Percentiles rank a stretch among this genome's conserved stretches.
Evolutionary conservation across 768 basidiomycete species (phyloP).

Genomic region (Hygrophorus pudorinus): DNA sequence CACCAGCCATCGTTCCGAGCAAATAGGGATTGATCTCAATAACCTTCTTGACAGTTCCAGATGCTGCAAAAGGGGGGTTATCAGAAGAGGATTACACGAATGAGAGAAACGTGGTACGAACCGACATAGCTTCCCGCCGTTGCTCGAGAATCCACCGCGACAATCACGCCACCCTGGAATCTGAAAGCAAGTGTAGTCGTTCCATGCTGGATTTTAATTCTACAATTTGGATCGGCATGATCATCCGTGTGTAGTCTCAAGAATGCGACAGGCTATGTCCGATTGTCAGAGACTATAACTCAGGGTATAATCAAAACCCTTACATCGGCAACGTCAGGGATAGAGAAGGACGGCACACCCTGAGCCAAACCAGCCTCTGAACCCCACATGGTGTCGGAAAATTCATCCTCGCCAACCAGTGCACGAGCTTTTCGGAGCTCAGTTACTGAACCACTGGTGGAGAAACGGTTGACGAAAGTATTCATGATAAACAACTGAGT

Average conservation of each 20-base stretch:
- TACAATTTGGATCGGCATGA: conserved; percentile 86
- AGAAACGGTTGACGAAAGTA: conserved; percentile 54
- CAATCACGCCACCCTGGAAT: conserved; percentile 94
- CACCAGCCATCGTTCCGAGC: conserved; percentile 99
- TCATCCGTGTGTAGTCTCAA: conserved; percentile 92
- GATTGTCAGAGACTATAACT: conserved; percentile 5
- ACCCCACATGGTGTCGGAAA: conserved; percentile 69
- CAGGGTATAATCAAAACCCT: conserved; percentile 20
- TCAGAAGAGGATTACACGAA: not conserved
- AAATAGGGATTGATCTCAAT: conserved; percentile 99
- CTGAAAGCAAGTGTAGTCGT: conserved; percentile 97
- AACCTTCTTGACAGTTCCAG: conserved; percentile 97
- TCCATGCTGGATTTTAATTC: conserved; percentile 97
- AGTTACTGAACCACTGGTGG: conserved; percentile 40
- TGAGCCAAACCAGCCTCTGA: conserved; percentile 68
- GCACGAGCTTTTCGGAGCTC: conserved; percentile 40
- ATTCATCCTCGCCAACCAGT: conserved; percentile 51
- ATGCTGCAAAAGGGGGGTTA: conserved; percentile 43
- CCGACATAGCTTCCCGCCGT: conserved; percentile 97
- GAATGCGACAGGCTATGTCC: conserved; percentile 74
- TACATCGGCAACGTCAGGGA: conserved; percentile 73
- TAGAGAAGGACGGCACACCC: conserved; percentile 60
- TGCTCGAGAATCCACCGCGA: conserved; percentile 98
- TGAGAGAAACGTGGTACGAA: conserved; percentile 25
- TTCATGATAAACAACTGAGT: conserved; percentile 41